These are phyloP conservation scores for Colletotrichum tamarilloi DNA, from an alignment of 2,329 filamentous ascomycete species.

Conservation along the genomic window DNA sequence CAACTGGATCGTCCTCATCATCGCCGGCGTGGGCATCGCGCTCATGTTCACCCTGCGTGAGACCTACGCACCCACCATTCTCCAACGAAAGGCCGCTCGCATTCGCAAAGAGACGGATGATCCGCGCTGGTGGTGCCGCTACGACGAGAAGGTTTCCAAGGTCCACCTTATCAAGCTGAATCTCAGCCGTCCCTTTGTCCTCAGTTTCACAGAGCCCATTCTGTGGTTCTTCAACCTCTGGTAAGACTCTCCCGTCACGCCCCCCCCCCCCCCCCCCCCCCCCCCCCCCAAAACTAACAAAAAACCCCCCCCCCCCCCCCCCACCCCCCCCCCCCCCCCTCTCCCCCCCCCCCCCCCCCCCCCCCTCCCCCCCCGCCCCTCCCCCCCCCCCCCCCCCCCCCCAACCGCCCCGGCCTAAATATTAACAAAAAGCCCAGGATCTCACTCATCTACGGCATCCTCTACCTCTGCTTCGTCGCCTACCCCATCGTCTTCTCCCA, in stretches of 20 bases:
- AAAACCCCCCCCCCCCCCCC: too few species aligned
- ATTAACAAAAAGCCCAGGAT: constrained; percentile 59
- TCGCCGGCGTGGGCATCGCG: constrained; percentile 70
- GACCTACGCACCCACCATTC: constrained; percentile 79
- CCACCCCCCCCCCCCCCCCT: too few species aligned
- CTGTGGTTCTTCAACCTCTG: constrained; percentile 75
- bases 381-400: too few species aligned
- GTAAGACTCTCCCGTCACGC: constrained; percentile 51
- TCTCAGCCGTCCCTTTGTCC: constrained; percentile 79
- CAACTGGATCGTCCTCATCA: constrained; percentile 83
- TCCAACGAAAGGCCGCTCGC: constrained; percentile 73
- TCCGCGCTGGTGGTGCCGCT: constrained; percentile 80
- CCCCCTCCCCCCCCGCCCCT: too few species aligned
- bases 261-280: too few species aligned
- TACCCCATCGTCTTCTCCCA: constrained; percentile 87
- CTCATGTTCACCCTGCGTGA: constrained; percentile 74
- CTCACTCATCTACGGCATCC: constrained; percentile 85
- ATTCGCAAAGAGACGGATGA: constrained; percentile 77
- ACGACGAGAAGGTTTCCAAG: constrained; percentile 78
- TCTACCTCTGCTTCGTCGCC: constrained; percentile 91
- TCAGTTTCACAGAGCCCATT: constrained; percentile 86
- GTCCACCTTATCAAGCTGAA: constrained; percentile 77
- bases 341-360: too few species aligned
- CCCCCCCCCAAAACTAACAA: too few species aligned
- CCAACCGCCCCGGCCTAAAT: too few species aligned